Evolutionary conservation across 108 stramenopile species (phyloP).

Genomic region (Epipyxis sp.): DNA sequence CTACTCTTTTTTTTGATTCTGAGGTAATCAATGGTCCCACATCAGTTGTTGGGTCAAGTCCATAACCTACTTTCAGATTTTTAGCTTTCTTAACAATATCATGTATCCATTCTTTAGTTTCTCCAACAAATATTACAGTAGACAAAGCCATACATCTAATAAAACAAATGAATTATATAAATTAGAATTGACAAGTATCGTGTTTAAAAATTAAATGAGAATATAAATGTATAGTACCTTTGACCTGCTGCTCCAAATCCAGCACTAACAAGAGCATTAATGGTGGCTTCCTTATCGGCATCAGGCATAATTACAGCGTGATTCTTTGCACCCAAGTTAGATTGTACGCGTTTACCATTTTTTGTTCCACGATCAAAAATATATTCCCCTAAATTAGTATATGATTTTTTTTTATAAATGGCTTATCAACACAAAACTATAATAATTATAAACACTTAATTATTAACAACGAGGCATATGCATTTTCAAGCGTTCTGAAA

Average conservation of each 20-base stretch:
- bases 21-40: conserved; percentile 80
- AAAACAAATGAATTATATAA: too few species aligned
- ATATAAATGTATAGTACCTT: too few species aligned
- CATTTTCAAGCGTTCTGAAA: too few species aligned
- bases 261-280: conserved; percentile 73
- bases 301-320: conserved; percentile 86
- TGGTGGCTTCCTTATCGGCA: conserved; percentile 64
- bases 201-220: too few species aligned
- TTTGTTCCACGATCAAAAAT: conserved; percentile 72
- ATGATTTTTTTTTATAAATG: too few species aligned
- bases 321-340: conserved; percentile 94
- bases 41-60: conserved; percentile 71
- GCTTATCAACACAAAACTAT: too few species aligned
- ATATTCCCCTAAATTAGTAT: too few species aligned
- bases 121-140: conserved; percentile 76
- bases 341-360: conserved; percentile 79
- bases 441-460: too few species aligned
- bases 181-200: too few species aligned
- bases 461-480: too few species aligned
- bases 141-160: conserved; percentile 91
- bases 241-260: conserved; percentile 52
- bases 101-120: conserved; percentile 59
- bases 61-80: conserved; percentile 64
- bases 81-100: conserved; percentile 67
- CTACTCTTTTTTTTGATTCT: conserved; percentile 68